These are phyloP conservation scores for Fusarium illudens DNA, from an alignment of 2,329 filamentous ascomycete genomes.

Conservation along the genomic window DNA sequence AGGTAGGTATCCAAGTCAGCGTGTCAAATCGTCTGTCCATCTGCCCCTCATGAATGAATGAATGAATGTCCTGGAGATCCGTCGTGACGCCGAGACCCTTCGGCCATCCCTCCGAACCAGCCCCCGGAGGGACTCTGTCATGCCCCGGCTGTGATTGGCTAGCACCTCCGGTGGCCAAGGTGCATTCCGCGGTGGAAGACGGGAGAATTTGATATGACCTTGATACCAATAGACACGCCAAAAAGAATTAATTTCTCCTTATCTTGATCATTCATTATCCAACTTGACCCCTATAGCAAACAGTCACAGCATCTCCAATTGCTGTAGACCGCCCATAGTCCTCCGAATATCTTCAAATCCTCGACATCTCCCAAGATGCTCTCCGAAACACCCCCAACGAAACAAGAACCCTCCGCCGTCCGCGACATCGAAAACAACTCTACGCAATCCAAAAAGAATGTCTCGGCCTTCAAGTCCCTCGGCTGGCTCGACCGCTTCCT, in stretches of 20 bases:
- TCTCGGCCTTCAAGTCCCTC: constrained; percentile 62
- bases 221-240: neutral
- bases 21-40: too few species aligned
- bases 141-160: constrained; percentile 35
- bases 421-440: constrained; percentile 19
- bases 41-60: too few species aligned
- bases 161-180: neutral
- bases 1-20: too few species aligned
- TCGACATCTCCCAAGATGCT: neutral
- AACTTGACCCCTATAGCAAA: neutral
- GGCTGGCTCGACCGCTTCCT: constrained; percentile 70
- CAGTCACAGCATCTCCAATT: neutral
- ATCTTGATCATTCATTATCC: neutral
- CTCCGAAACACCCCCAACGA: neutral
- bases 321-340: neutral
- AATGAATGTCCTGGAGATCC: too few species aligned
- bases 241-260: neutral
- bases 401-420: neutral
- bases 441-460: neutral
- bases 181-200: neutral
- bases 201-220: constrained; percentile 1
- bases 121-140: constrained; percentile 33
- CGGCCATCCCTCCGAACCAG: constrained; percentile 1
- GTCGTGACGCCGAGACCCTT: neutral
- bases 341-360: neutral